Percentiles rank a stretch among this genome's conserved stretches.
phyloP scores from a whole-genome alignment of 192 early-diverging fungal species.

The Phlyctochytrium bullatum region DNA sequence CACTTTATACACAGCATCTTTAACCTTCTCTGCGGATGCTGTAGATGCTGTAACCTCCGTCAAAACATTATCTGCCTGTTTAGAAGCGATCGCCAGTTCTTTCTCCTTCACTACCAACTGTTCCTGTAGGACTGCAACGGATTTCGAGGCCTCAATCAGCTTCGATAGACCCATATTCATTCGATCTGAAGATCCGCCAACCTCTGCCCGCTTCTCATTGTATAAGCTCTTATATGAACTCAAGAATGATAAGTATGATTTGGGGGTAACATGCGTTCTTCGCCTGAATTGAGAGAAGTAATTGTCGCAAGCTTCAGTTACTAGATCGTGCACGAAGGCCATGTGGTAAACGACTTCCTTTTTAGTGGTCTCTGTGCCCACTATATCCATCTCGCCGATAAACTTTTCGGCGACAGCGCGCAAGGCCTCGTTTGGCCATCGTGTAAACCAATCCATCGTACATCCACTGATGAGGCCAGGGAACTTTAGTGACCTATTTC shows the following conservation, averaged over 20 bases:
- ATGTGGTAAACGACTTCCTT: slow-evolving; percentile 63
- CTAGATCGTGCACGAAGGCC: slow-evolving; percentile 62
- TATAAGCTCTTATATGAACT: slow-evolving; percentile 56
- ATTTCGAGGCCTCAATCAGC: slow-evolving; percentile 60
- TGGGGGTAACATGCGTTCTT: slow-evolving; percentile 62
- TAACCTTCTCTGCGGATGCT: slow-evolving; percentile 62
- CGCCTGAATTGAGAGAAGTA: slow-evolving; percentile 63
- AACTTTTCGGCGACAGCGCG: slow-evolving; percentile 62
- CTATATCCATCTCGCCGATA: slow-evolving; percentile 56
- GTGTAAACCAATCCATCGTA: slow-evolving; percentile 67
- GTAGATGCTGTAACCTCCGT: slow-evolving; percentile 59
- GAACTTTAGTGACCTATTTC: slow-evolving; percentile 64
- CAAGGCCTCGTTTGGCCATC: slow-evolving; percentile 58
- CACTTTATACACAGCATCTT: slow-evolving; percentile 61
- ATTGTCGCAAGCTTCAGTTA: slow-evolving; percentile 59
- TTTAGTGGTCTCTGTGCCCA: slow-evolving; percentile 49
- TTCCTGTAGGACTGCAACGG: slow-evolving; percentile 60
- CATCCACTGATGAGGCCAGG: slow-evolving; percentile 62
- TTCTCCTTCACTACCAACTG: slow-evolving; percentile 66
- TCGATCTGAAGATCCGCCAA: slow-evolving; percentile 56
- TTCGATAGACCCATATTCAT: slow-evolving; percentile 68
- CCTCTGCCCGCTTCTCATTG: slow-evolving; percentile 47
- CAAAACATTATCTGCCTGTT: slow-evolving; percentile 55
- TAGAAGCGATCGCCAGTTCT: slow-evolving; percentile 57
- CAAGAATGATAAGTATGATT: slow-evolving; percentile 63